Base-by-base conservation (phyloP, 768 basidiomycete genomes). In the Glaciozyma martinii region DNA sequence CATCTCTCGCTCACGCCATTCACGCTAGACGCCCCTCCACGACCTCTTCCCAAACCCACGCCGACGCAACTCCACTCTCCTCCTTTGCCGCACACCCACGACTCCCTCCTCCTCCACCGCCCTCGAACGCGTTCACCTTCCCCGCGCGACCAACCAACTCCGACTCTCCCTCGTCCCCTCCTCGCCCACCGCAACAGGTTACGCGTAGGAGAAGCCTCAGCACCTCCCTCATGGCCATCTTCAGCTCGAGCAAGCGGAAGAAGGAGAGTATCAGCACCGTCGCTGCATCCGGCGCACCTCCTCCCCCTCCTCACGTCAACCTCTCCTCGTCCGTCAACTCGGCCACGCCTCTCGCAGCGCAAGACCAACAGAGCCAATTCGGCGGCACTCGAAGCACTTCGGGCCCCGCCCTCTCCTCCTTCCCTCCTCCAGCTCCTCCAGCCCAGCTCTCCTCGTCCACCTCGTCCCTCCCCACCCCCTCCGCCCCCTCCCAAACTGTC, bases 211-310 rank as follows among this genome's bases (percentile, higher is more conserved):
- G 37, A 40, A 40, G 37, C 18, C 32, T 55, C 32, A 32, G 30
- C 25, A 55, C 9, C 18, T 32, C 18, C 32, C 29, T 55, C 25
- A 66, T 70, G 68, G 68, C 68, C 32, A 70, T 70, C 65, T 70
- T 70, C 68, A 61, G 60, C 7, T 67, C 66, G 54, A 40, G 30
- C 16, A 47, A 46, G 21, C 66, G 66, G 56, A 70, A 70, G 59
- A 70, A 70, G 60, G 32, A 50, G 23, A 59, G 60, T 27, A 56
- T 54, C 1, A 21, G 32, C 30, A 44, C 46, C 37, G 37, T 42
- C 37, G n/a, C 47, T 8, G 54, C 55, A 7, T 15, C 56, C 56
- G 40, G 25, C 56, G n/a, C 37, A 40, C n/a, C 40, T 57, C 30
- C 21, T 23, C 40, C 23, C 5, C 23, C 23, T 3, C 8, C 56